Conservation (phyloP, 768 basidiomycete genomes). For the Fomitopsis serialis region DNA sequence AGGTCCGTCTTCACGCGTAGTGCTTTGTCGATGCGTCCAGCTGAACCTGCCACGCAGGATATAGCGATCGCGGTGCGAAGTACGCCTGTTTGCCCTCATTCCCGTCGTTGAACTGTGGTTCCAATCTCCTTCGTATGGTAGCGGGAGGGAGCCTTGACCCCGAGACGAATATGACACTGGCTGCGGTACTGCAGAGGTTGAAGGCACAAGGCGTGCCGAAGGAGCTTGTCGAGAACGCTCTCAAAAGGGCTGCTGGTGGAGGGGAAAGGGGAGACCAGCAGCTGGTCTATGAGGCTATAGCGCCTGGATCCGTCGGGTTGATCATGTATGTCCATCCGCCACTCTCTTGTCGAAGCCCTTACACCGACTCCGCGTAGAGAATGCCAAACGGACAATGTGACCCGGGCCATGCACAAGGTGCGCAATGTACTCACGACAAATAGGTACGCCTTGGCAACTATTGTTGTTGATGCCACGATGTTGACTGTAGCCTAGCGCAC, state of each 20-base stretch:
- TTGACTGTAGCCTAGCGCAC: constrained; percentile 37
- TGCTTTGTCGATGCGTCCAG: constrained; percentile 1
- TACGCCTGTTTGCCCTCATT: constrained; percentile 24
- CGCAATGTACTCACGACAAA: constrained; percentile 38
- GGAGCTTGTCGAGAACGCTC: constrained; percentile 61
- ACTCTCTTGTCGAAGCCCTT: constrained; percentile 3
- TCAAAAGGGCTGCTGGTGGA: constrained; percentile 47
- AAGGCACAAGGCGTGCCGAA: constrained; percentile 59
- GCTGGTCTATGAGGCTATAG: constrained; percentile 58
- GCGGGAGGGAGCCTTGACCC: constrained; percentile 56
- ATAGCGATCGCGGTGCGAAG: constrained; percentile 56
- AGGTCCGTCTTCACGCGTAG: constrained; percentile 34
- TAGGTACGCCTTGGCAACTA: too few relatives aligned
- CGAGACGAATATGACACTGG: constrained; percentile 46
- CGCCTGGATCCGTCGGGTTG: constrained; percentile 52
- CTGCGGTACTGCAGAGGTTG: constrained; percentile 47
- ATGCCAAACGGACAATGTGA: constrained; percentile 59
- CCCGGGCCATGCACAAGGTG: constrained; percentile 53
- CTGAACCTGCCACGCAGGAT: constrained; percentile 37
- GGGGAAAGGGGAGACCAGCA: constrained; percentile 42
- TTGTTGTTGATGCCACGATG: neutral
- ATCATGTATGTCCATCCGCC: constrained; percentile 44
- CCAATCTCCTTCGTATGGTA: constrained; percentile 18
- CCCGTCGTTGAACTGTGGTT: neutral
- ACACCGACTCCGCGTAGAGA: constrained; percentile 36